A percentile compares a stretch with the other conserved stretches of the same genome.
These are phyloP conservation scores for Zychaea mexicana DNA, from an alignment of 371 early-diverging fungal genomes.

Conservation along the genomic window DNA sequence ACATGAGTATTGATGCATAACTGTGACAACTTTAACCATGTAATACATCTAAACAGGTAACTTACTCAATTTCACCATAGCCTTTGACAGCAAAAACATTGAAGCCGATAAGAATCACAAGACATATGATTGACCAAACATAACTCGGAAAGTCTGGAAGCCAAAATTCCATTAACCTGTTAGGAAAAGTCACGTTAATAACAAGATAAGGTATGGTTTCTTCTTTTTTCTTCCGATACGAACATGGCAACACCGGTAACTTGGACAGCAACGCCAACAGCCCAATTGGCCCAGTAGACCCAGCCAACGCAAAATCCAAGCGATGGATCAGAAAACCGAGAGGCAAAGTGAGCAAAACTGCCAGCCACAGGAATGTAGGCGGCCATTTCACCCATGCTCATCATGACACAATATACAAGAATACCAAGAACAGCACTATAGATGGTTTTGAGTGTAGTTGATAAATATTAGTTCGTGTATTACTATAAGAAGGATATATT, in stretches of 20 bases:
- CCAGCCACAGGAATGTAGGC: constrained; percentile 76
- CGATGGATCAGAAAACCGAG: constrained; percentile 82
- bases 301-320: constrained; percentile 77
- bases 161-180: constrained; percentile 88
- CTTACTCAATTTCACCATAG: constrained; percentile 65
- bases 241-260: constrained; percentile 79
- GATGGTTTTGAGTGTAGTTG: no score
- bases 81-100: constrained; percentile 71
- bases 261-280: constrained; percentile 81
- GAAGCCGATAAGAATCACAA: constrained; percentile 59
- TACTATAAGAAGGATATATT: background rate
- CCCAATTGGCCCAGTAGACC: constrained; percentile 77
- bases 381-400: constrained; percentile 86
- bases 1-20: background rate
- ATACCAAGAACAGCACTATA: constrained; percentile 23
- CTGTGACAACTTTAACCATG: constrained; percentile 1
- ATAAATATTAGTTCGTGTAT: background rate
- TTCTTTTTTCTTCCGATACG: no score
- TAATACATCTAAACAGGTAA: no score
- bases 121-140: constrained; percentile 63
- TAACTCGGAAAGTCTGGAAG: constrained; percentile 56
- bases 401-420: constrained; percentile 77
- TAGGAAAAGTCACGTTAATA: no score
- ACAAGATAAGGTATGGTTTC: no score
- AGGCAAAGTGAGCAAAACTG: constrained; percentile 81